These are phyloP conservation scores for Talaromyces nanjingensis DNA, from an alignment of 495 filamentous ascomycete species.

Conservation along the genomic window DNA sequence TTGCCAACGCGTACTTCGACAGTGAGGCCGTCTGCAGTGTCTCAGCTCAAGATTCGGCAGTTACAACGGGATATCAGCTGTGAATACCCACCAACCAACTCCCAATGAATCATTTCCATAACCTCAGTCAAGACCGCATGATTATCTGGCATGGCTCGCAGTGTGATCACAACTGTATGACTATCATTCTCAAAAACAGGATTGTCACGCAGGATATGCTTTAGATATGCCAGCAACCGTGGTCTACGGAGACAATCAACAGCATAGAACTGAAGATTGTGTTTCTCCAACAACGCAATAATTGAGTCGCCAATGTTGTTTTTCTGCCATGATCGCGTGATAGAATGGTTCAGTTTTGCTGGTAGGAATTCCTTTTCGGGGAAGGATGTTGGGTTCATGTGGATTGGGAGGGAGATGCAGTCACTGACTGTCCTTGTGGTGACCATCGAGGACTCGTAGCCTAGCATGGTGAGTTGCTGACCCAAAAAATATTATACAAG, in stretches of 20 bases:
- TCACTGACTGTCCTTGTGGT: neutral
- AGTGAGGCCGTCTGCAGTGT: neutral
- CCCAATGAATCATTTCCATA: neutral
- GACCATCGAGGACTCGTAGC: neutral
- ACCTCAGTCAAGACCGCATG: neutral
- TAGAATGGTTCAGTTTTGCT: neutral
- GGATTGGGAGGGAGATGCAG: neutral
- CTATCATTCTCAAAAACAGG: neutral
- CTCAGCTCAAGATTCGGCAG: neutral
- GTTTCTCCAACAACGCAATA: neutral
- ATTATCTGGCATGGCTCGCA: neutral
- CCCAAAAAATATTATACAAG: neutral
- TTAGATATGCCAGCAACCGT: neutral
- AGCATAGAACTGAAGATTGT: neutral
- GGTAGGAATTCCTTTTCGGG: neutral
- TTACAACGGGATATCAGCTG: too few relatives aligned
- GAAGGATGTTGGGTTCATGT: neutral
- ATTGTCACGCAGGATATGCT: neutral
- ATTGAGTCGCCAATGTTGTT: neutral
- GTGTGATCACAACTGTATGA: slow-evolving; percentile 4
- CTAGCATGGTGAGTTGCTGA: neutral
- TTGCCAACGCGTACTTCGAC: slow-evolving; percentile 2
- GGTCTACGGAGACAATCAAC: neutral
- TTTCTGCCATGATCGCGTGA: neutral
- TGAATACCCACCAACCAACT: neutral